Conservation (phyloP, 176 grass and related monocot genomes). For the Tuctoria greenei region DNA sequence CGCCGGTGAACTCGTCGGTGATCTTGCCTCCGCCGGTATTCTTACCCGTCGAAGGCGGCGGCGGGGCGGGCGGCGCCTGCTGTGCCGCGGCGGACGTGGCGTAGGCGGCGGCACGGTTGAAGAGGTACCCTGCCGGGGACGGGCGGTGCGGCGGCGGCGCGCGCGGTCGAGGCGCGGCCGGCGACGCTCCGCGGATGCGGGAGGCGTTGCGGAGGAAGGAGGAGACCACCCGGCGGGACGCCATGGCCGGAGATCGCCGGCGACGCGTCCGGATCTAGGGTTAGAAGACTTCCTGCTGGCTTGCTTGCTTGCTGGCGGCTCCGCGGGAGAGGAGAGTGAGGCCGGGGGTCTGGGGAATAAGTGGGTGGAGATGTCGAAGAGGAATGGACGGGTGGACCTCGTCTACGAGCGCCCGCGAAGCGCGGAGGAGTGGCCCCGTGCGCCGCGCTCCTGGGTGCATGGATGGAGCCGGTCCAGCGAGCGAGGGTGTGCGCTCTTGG, state of each 20-base stretch:
- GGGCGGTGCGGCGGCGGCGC: constrained; percentile 49
- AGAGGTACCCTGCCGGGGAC: constrained; percentile 62
- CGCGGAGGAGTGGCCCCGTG: neutral
- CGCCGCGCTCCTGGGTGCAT: neutral
- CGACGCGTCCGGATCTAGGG: constrained; percentile 50
- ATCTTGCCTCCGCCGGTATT: constrained; percentile 65
- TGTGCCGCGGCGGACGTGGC: constrained; percentile 54
- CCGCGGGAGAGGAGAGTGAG: constrained; percentile 18
- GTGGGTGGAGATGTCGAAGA: constrained; percentile 46
- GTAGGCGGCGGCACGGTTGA: constrained; percentile 63
- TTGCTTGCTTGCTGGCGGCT: constrained; percentile 47
- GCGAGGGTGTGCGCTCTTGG: neutral
- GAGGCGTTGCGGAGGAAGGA: constrained; percentile 65
- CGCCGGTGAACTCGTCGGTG: constrained; percentile 96
- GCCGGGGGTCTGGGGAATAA: constrained; percentile 34
- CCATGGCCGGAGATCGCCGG: constrained; percentile 70
- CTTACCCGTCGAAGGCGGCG: constrained; percentile 24
- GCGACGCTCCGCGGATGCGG: constrained; percentile 51
- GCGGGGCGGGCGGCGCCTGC: constrained; percentile 17
- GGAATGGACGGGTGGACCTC: constrained; percentile 19
- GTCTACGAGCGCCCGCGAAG: constrained; percentile 30
- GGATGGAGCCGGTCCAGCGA: constrained; percentile 30
- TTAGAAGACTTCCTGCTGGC: constrained; percentile 31
- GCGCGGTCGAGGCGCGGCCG: constrained; percentile 42
- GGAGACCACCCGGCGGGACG: constrained; percentile 73